Conservation (phyloP, 345 rosid species). For the Pistacia integerrima region DNA sequence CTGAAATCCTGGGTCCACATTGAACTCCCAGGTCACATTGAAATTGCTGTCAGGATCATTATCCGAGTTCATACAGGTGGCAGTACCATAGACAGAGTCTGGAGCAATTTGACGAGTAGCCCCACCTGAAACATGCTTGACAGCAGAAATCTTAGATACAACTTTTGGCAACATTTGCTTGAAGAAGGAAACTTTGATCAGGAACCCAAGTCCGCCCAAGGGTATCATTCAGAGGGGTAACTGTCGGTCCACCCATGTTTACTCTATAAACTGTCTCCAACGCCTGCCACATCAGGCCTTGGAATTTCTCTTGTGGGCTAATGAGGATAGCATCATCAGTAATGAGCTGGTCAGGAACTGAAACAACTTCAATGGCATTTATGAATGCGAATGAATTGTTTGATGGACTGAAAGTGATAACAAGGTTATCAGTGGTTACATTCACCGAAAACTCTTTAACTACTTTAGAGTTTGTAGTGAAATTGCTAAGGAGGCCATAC, state of each 20-base stretch:
- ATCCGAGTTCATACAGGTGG: conserved; percentile 54
- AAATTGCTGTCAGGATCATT: conserved; percentile 52
- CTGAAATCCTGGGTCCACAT: conserved; percentile 62
- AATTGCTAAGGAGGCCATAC: conserved; percentile 56
- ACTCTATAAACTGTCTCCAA: conserved; percentile 73
- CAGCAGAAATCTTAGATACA: no score
- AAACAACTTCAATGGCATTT: conserved; percentile 81
- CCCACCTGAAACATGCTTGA: conserved; percentile 26
- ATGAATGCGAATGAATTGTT: conserved; percentile 61
- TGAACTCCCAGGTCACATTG: conserved; percentile 83
- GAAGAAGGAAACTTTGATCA: no score
- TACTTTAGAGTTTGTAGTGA: conserved; percentile 34
- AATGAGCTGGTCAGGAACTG: conserved; percentile 66
- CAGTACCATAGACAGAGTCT: conserved; percentile 62
- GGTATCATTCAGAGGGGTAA: conserved; percentile 60
- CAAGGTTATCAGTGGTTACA: conserved; percentile 49
- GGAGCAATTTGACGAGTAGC: conserved; percentile 68
- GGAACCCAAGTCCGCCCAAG: conserved; percentile 32
- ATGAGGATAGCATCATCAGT: conserved; percentile 32
- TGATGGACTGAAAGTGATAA: conserved; percentile 61
- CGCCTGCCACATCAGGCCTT: conserved; percentile 57
- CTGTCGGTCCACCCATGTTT: conserved; percentile 83
- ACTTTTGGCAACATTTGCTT: no score
- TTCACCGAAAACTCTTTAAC: conserved; percentile 75
- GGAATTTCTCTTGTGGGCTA: conserved; percentile 37